These are phyloP conservation scores for Populus deltoides DNA, from an alignment of 345 rosid species.

Conservation along the genomic window DNA sequence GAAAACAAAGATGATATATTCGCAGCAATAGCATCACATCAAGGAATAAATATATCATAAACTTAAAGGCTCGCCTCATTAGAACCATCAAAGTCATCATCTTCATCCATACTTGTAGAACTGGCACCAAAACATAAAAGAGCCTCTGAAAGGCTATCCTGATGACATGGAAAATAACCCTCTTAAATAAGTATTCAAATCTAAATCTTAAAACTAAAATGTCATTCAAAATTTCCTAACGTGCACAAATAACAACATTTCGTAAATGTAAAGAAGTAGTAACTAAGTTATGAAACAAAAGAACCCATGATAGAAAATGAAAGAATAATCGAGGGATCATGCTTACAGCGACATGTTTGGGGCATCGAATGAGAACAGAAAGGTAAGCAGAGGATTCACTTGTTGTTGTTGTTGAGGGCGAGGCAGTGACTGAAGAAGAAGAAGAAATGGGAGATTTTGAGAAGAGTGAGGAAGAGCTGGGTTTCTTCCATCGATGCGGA, in stretches of 20 bases:
- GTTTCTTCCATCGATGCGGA: background rate
- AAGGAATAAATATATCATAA: no score
- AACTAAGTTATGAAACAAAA: background rate
- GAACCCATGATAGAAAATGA: background rate
- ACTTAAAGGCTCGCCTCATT: slow-evolving; percentile 43
- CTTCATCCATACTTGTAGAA: slow-evolving; percentile 57
- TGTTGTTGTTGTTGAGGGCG: background rate
- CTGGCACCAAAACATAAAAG: slow-evolving; percentile 80
- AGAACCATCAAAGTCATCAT: slow-evolving; percentile 36
- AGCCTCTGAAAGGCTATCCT: slow-evolving; percentile 82
- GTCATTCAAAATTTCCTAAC: background rate
- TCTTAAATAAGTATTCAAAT: background rate
- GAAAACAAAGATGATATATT: no score
- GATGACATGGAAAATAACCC: background rate
- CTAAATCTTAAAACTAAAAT: background rate
- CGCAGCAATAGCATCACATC: no score
- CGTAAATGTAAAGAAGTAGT: no score
- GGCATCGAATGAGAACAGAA: slow-evolving; percentile 69
- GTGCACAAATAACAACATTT: no score
- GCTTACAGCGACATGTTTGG: slow-evolving; percentile 47
- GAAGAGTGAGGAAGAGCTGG: slow-evolving; percentile 13
- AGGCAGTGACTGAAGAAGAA: slow-evolving; percentile 6
- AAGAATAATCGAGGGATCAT: background rate
- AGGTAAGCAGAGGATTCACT: slow-evolving; percentile 40
- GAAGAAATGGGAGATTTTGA: slow-evolving; percentile 14